Evolutionary conservation across 176 grass and related monocot species (phyloP).

Genomic region (Puya raimondii): DNA sequence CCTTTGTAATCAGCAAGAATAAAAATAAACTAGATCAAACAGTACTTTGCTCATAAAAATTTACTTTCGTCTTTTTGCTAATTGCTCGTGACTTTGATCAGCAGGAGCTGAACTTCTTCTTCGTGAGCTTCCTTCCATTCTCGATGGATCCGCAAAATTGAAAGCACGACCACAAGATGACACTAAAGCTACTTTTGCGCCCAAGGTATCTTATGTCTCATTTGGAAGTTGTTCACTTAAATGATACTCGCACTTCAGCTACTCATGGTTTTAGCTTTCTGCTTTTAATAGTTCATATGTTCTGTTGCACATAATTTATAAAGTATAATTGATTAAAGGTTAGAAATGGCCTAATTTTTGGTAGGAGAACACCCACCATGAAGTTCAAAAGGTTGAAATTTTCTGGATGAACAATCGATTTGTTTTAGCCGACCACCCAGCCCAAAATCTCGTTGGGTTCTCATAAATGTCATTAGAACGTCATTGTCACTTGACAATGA

Average conservation of each 20-base stretch:
- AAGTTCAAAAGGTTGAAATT: too few species aligned
- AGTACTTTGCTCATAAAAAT: too few species aligned
- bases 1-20: too few species aligned
- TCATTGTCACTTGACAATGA: too few species aligned
- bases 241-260: neutral
- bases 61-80: neutral
- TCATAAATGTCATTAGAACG: too few species aligned
- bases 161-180: conserved; percentile 77
- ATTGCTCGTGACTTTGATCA: conserved; percentile 5
- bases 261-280: neutral
- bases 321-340: too few species aligned
- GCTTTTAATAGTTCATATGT: neutral
- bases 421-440: too few species aligned
- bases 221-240: neutral
- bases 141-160: conserved; percentile 72
- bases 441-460: too few species aligned
- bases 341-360: too few species aligned
- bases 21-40: too few species aligned
- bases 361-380: too few species aligned
- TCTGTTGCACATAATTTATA: neutral
- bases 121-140: conserved; percentile 62
- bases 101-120: conserved; percentile 67
- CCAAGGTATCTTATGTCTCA: conserved; percentile 40
- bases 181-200: conserved; percentile 67
- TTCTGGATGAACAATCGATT: too few species aligned